Conservation (phyloP, 2,329 filamentous ascomycete species). For the Aureobasidium pullulans region DNA sequence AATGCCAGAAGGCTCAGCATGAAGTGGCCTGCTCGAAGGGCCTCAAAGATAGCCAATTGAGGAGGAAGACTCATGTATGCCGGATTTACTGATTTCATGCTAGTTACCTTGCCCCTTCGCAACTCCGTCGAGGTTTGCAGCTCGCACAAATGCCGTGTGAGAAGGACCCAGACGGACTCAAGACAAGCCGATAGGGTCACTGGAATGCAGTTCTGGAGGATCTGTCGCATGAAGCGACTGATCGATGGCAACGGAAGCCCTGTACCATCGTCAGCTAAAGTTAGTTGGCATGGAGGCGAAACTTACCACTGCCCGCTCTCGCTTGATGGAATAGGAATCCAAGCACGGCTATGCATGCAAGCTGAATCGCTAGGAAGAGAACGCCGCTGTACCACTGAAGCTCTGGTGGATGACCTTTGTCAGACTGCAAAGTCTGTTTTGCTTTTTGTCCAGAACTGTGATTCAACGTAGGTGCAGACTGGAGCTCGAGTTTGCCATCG, state of each 20-base stretch:
- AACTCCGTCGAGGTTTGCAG: constrained; percentile 50
- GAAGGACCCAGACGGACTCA: constrained; percentile 50
- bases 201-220: constrained; percentile 46
- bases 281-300: constrained; percentile 11
- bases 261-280: constrained; percentile 9
- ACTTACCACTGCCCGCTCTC: neutral
- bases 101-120: constrained; percentile 30
- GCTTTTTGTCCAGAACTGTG: no score
- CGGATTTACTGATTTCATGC: constrained; percentile 30
- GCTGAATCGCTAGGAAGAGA: neutral
- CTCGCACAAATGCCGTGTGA: constrained; percentile 48
- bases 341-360: neutral
- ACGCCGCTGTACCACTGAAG: neutral
- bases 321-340: neutral
- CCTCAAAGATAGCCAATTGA: constrained; percentile 42
- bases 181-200: constrained; percentile 48
- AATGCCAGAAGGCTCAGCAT: constrained; percentile 41
- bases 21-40: constrained; percentile 39
- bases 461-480: neutral
- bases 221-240: constrained; percentile 30
- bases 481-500: neutral
- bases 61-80: constrained; percentile 51
- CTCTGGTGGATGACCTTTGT: neutral
- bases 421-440: neutral
- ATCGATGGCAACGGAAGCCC: constrained; percentile 32